Percentiles rank a stretch among this genome's conserved stretches.
Conservation (phyloP, 495 filamentous ascomycete genomes). For the Cercophora newfieldiana region DNA sequence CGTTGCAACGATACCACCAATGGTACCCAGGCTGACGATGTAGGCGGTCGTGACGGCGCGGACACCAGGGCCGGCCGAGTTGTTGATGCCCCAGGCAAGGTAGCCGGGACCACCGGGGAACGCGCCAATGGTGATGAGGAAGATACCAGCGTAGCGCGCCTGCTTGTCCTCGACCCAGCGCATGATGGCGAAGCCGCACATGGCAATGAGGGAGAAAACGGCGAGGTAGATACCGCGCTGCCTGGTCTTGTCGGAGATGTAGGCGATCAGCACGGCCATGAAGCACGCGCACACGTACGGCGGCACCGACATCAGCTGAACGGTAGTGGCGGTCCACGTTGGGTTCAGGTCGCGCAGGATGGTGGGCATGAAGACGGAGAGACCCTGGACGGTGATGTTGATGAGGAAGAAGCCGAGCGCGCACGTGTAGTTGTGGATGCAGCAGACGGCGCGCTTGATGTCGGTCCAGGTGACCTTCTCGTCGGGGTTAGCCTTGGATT, state of each 20-base stretch:
- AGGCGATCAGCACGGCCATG: slow-evolving; percentile 59
- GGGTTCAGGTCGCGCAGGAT: slow-evolving; percentile 44
- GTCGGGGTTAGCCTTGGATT: slow-evolving; percentile 37
- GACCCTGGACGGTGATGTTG: slow-evolving; percentile 54
- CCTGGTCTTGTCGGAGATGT: slow-evolving; percentile 56
- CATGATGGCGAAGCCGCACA: slow-evolving; percentile 43
- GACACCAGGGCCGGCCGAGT: slow-evolving; percentile 56
- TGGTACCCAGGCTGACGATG: slow-evolving; percentile 56
- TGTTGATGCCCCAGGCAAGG: slow-evolving; percentile 59
- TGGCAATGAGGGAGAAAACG: slow-evolving; percentile 45
- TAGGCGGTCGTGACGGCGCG: slow-evolving; percentile 55
- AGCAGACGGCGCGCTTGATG: slow-evolving; percentile 41
- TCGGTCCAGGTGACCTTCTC: slow-evolving; percentile 41
- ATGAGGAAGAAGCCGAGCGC: slow-evolving; percentile 50
- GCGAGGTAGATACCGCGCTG: slow-evolving; percentile 63
- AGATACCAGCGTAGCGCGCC: slow-evolving; percentile 45
- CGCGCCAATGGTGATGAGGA: slow-evolving; percentile 52
- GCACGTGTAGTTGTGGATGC: slow-evolving; percentile 51
- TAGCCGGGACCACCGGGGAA: slow-evolving; percentile 56
- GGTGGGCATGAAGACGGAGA: slow-evolving; percentile 54
- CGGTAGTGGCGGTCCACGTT: slow-evolving; percentile 45
- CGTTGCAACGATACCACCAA: slow-evolving; percentile 58
- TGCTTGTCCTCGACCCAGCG: slow-evolving; percentile 29
- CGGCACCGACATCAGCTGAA: slow-evolving; percentile 54
- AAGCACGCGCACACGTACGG: slow-evolving; percentile 55